These are phyloP conservation scores for Leccinum variicolor DNA, from an alignment of 768 basidiomycete species.

Conservation along the genomic window DNA sequence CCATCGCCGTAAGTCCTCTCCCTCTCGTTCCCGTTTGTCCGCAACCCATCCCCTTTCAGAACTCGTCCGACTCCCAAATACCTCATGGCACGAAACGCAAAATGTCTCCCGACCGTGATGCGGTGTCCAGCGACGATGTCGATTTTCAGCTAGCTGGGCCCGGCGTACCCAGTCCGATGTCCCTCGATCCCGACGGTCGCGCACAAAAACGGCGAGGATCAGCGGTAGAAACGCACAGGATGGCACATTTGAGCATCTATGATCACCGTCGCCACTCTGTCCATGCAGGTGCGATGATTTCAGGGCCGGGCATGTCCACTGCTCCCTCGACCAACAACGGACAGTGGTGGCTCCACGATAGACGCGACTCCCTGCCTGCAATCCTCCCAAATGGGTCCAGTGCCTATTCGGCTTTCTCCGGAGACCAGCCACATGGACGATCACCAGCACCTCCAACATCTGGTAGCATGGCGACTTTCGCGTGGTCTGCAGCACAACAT, in stretches of 20 bases:
- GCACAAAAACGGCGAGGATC: conserved; percentile 84
- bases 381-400: conserved; percentile 62
- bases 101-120: conserved; percentile 66
- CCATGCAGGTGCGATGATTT: conserved; percentile 51
- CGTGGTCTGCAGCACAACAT: conserved; percentile 60
- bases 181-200: conserved; percentile 58
- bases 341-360: conserved; percentile 62
- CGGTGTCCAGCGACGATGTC: conserved; percentile 55
- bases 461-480: conserved; percentile 63
- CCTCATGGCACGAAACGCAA: conserved; percentile 77
- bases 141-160: conserved; percentile 68
- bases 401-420: conserved; percentile 54
- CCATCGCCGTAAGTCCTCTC: conserved; percentile 54
- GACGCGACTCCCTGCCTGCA: conserved; percentile 73
- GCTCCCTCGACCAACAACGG: conserved; percentile 19
- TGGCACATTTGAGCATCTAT: conserved; percentile 66
- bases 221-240: conserved; percentile 71
- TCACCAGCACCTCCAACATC: conserved; percentile 55
- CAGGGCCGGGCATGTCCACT: conserved; percentile 26
- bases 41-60: conserved; percentile 18
- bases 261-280: conserved; percentile 77
- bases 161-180: conserved; percentile 59
- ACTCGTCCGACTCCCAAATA: conserved; percentile 38
- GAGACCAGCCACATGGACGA: conserved; percentile 63
- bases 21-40: not conserved